Evolutionary conservation across 108 stramenopile species (phyloP), one percentile per base, ranked within the genome.

Genomic region (Conticribra weissflogii): DNA sequence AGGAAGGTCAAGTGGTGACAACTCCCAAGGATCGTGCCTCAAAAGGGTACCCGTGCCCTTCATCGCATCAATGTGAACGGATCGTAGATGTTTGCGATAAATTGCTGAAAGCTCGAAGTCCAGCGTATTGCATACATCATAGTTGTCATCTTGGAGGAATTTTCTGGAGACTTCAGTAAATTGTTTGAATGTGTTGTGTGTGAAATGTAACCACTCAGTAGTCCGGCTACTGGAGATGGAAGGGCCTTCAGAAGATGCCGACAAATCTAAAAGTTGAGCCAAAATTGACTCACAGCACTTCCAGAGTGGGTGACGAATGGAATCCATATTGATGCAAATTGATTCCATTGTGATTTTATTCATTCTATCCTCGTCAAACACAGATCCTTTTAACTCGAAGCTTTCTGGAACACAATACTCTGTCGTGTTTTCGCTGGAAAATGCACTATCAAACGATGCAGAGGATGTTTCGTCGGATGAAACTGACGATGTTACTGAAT

Each of bases 1-100:
- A 25, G 53, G 41, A 28, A 73, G 53, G 29, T 67, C 56, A 3
- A 88, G 31, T 28, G 83, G 55, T 9, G 71, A 30, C 18, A 90
- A 52, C 19, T 70, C 49, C 93, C 93, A 94, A 2, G 79, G 59
- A 56, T 94, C 93, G 2, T 78, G 74, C 12, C 62, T 76, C 48
- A 94, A 64, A 34, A 76, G 59, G 1, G 67, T 63, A 1, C 90
- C 93, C 27, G 84, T 82, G 18, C 68, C 63, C 52, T 84, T 92
- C 90, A 94, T 92, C 17, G 88, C 80, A 28, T 91, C 90, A 50
- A 89, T 79, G 66, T 92, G 89, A 47, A 90, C 74, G 24, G 72
- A 57, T 21, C 87, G 84, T 18, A 94, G 50, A 61, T 94, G 86
- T 21, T 31, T 59, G 17, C 46, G 72, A 70, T 68, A 85, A 0